Evolutionary conservation across 495 filamentous ascomycete genomes (phyloP), one percentile per base, ranked within the genome.

Genomic region (Apodospora peruviana): DNA sequence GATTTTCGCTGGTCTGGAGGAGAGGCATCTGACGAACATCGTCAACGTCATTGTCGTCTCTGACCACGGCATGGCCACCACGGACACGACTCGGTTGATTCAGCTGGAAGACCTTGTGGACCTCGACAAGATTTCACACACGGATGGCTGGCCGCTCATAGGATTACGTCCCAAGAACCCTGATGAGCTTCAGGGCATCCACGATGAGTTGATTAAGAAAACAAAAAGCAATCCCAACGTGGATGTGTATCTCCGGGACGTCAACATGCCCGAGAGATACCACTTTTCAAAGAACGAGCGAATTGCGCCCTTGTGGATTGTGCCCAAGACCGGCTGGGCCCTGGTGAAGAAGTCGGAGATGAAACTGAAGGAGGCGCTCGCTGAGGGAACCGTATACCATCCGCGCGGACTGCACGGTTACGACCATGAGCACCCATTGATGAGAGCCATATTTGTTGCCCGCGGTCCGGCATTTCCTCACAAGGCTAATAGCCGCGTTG

Each of bases 21-120:
- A 76, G 24, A 82, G 93, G 20, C 95, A 96, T 58, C 72, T 97
- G 14, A 95, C 90, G 0, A 62, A 84, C 9, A 83, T 97, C 39
- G 87, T 96, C 58, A 99, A 99, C 54, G 78, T 99, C n/a, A 81
- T 99, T 27, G 78, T 99, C n/a, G 91, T 99, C 14, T 95, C 89
- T 10, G 93, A 99, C 65, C 93, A 99, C 58, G 93, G 93, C 18
- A 99, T 99, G 93, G 91, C 91, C 3, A 91, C 87, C 1, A 96
- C 93, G 0, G 84, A 88, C 29, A 80, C 76, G 0, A 75, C 82
- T 16, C 81, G 91, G n/a, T 70, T 96, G 34, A 78, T 99, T 20
- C 93, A 97, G 62, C 70, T 97, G n/a, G 93, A 99, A 52, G 90
- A 96, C 60, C 58, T 95, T 2, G 76, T 97, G 24, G 87, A 95